Percentiles rank a stretch among this genome's conserved stretches.
phyloP scores from a whole-genome alignment of 768 basidiomycete species.

The Tricholoma saponaceum region DNA sequence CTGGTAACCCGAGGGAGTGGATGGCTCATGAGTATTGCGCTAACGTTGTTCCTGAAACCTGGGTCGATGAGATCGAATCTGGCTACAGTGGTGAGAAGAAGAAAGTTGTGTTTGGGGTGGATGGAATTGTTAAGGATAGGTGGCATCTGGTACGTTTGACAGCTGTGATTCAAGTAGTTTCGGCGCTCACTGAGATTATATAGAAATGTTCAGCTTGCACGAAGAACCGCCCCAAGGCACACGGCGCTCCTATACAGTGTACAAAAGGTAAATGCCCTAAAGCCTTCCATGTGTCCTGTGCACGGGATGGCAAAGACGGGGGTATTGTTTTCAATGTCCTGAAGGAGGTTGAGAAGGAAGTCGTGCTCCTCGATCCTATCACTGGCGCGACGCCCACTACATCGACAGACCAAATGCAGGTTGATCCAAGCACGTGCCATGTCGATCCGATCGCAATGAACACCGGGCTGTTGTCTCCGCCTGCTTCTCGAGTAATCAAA shows the following conservation, averaged over 20 bases:
- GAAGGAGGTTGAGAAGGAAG: slow-evolving; percentile 79
- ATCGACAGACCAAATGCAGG: slow-evolving; percentile 25
- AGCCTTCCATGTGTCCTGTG: slow-evolving; percentile 93
- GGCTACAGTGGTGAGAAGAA: slow-evolving; percentile 36
- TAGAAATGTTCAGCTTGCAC: slow-evolving; percentile 90
- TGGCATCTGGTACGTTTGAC: slow-evolving; percentile 80
- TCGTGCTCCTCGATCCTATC: slow-evolving; percentile 52
- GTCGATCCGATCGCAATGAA: slow-evolving; percentile 7
- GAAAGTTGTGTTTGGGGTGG: slow-evolving; percentile 75
- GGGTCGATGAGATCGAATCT: slow-evolving; percentile 70
- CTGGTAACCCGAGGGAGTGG: slow-evolving; percentile 49
- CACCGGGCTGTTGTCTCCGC: slow-evolving; percentile 6
- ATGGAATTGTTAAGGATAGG: slow-evolving; percentile 83
- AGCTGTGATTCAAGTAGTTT: slow-evolving; percentile 1
- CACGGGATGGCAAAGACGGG: slow-evolving; percentile 47
- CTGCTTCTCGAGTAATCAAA: slow-evolving; percentile 45
- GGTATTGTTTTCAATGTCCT: slow-evolving; percentile 59
- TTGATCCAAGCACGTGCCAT: slow-evolving; percentile 17
- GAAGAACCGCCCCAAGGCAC: slow-evolving; percentile 60
- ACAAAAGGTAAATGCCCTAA: slow-evolving; percentile 92
- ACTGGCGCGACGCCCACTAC: slow-evolving; percentile 11
- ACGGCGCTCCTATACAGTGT: slow-evolving; percentile 87
- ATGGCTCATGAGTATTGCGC: slow-evolving; percentile 82
- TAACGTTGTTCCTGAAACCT: slow-evolving; percentile 83
- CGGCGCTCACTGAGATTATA: not conserved